Evolutionary conservation across 2,329 filamentous ascomycete genomes (phyloP).

Genomic region (Cladosporium sp.): DNA sequence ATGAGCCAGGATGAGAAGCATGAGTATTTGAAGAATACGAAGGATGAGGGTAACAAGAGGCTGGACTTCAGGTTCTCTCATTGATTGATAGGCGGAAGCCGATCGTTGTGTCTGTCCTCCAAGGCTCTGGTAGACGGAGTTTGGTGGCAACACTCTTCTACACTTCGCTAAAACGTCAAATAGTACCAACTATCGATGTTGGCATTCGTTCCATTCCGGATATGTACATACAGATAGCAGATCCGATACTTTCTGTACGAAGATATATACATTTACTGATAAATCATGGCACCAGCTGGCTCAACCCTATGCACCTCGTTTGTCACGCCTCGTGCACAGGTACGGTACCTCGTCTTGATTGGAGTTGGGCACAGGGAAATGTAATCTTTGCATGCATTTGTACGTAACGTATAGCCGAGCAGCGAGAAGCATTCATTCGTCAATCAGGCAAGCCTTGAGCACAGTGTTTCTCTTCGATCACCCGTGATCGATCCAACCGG

Average conservation of each 20-base stretch:
- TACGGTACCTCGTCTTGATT: no score
- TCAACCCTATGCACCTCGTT: no score
- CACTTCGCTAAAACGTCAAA: not conserved
- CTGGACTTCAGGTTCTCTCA: constrained; percentile 40
- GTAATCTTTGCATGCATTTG: no score
- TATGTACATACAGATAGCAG: not conserved
- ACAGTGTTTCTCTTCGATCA: no score
- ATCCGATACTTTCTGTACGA: not conserved
- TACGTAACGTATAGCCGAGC: no score
- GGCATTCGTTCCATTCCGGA: not conserved
- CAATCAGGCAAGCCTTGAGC: no score
- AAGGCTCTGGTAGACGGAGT: not conserved
- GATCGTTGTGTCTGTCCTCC: not conserved
- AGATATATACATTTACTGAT: not conserved
- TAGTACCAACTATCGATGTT: not conserved
- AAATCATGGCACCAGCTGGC: not conserved
- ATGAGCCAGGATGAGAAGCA: constrained; percentile 42
- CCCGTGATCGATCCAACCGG: no score
- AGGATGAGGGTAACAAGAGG: constrained; percentile 42
- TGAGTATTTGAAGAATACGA: constrained; percentile 40
- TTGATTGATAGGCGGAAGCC: constrained; percentile 21
- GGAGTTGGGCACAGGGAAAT: no score
- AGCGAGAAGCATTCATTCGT: no score
- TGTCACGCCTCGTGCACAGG: no score
- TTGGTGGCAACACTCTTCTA: not conserved